phyloP scores from a whole-genome alignment of 31 red algal genomes.

The Odonthalia washingtoniensis region DNA sequence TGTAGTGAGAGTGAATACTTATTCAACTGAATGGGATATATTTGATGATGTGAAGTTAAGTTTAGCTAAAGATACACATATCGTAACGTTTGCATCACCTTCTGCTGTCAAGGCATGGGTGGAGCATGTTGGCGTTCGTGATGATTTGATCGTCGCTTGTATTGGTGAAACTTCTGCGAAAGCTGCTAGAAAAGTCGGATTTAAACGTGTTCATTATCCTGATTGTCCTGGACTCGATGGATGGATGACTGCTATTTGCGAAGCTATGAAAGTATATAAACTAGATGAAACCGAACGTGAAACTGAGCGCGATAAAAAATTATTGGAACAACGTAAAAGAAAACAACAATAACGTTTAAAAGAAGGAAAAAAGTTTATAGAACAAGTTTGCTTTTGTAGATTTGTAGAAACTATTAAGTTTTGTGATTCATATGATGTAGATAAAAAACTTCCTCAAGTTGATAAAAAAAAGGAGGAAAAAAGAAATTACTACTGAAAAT shows the following conservation, averaged over 20 bases:
- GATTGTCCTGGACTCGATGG: slow-evolving; percentile 66
- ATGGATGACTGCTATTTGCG: slow-evolving; percentile 66
- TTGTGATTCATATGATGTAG: too few species aligned
- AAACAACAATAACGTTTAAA: too few species aligned
- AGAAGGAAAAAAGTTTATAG: too few species aligned
- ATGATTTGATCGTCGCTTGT: slow-evolving; percentile 61
- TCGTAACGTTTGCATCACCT: slow-evolving; percentile 84
- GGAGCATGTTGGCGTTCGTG: slow-evolving; percentile 56
- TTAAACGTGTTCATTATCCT: slow-evolving; percentile 65
- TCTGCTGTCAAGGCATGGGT: slow-evolving; percentile 77
- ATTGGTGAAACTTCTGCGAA: slow-evolving; percentile 83
- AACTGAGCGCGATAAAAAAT: too few species aligned
- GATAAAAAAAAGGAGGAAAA: too few species aligned
- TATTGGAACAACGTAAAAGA: too few species aligned
- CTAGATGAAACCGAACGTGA: too few species aligned
- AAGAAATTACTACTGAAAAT: too few species aligned
- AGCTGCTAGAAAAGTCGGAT: slow-evolving; percentile 60
- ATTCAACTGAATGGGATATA: slow-evolving; percentile 62
- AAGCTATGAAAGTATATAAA: slow-evolving; percentile 58
- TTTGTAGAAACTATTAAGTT: too few species aligned
- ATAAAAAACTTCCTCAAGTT: too few species aligned
- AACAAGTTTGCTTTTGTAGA: too few species aligned
- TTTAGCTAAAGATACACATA: slow-evolving; percentile 47
- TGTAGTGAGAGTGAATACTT: slow-evolving; percentile 69
- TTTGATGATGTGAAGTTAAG: slow-evolving; percentile 10